Evolutionary conservation across 2,329 filamentous ascomycete genomes (phyloP).

Genomic region (Neonectria coccinea): DNA sequence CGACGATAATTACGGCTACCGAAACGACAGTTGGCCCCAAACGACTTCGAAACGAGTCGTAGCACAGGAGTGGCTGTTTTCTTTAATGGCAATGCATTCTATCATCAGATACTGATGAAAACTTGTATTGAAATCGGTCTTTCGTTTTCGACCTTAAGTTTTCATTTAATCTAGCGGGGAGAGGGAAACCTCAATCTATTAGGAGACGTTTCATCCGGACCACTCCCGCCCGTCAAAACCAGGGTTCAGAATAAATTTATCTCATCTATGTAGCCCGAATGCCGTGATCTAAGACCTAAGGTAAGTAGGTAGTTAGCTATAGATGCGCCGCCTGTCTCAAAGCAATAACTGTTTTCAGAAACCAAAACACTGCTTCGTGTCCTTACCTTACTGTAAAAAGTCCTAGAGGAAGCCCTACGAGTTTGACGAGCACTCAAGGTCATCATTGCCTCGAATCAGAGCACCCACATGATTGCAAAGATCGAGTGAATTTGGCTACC

Average conservation of each 20-base stretch:
- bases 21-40: slow-evolving; percentile 53
- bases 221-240: background rate
- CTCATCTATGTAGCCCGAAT: background rate
- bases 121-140: too few relatives aligned
- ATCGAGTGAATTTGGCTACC: too few relatives aligned
- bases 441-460: background rate
- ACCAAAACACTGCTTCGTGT: too few relatives aligned
- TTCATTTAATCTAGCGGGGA: background rate
- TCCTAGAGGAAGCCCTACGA: too few relatives aligned
- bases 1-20: slow-evolving; percentile 51
- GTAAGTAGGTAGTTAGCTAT: too few relatives aligned
- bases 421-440: background rate
- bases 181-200: background rate
- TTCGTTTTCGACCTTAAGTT: too few relatives aligned
- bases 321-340: too few relatives aligned
- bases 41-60: slow-evolving; percentile 35
- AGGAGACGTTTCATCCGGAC: background rate
- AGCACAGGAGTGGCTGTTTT: background rate
- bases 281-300: too few relatives aligned
- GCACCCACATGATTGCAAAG: background rate
- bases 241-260: too few relatives aligned
- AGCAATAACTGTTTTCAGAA: too few relatives aligned
- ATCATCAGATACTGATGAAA: background rate
- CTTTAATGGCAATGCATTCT: background rate
- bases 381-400: too few relatives aligned